Evolutionary conservation across 208 protist genomes (phyloP), one percentile per base, ranked within the genome.

Genomic region (Spongospora subterranea): DNA sequence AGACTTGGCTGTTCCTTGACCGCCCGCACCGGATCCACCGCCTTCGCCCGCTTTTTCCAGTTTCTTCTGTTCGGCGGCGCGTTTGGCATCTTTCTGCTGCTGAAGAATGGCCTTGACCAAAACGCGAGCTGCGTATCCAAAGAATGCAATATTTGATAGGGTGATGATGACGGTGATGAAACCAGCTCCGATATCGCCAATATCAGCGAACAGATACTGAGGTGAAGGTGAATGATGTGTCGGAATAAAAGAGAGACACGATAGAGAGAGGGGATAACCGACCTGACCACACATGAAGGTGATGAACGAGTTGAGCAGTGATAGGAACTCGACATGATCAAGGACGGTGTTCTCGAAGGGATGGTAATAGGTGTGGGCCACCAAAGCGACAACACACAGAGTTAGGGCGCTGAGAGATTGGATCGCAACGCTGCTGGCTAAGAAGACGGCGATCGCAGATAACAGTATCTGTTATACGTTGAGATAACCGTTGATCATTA

Each of bases 231-330:
- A n/a, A n/a, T n/a, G n/a, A n/a, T n/a, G n/a, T n/a, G n/a, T n/a
- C n/a, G n/a, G n/a, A n/a, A n/a, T n/a, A n/a, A n/a, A n/a, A n/a
- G n/a, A n/a, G n/a, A n/a, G n/a, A n/a, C n/a, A n/a, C n/a, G n/a
- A n/a, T n/a, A n/a, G n/a, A n/a, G n/a, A n/a, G n/a, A n/a, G n/a
- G n/a, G n/a, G n/a, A n/a, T n/a, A n/a, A 60, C 50, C 13, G 24
- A 60, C 50, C 50, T 82, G 71, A 20, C 71, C 71, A n/a, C 71
- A 82, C 71, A 82, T 82, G n/a, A 82, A 82, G 11, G 71, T 82
- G 35, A 43, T 82, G 71, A 82, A 82, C 35, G 71, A 82, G n/a
- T 82, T 82, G 35, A 6, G n/a, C 71, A 82, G 71, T n/a, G 71
- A 82, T 39, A 82, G 40, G 71, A 82, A 82, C 40, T 82, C 71